Evolutionary conservation across 2,329 filamentous ascomycete species (phyloP), one percentile per base, ranked within the genome.

Genomic region (Aureobasidium vineae): DNA sequence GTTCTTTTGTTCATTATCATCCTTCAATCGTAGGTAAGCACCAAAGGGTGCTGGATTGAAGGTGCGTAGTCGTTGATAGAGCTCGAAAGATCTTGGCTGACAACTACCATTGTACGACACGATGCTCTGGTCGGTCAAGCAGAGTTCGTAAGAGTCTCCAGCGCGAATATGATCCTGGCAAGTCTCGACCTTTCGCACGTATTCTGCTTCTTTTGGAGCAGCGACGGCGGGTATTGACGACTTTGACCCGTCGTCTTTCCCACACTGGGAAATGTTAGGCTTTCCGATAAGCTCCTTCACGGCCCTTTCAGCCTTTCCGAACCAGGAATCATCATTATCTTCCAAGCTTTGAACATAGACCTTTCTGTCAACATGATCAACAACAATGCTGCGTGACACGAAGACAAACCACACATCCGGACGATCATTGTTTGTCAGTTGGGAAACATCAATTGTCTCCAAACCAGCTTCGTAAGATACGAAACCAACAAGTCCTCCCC

Each of bases 71-170:
- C 84, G 82, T 52, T 85, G 85, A 79, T 93, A 96, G 33, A 96
- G 81, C 5, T 84, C 77, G 90, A 91, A 96, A 70, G 77, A 74
- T 54, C 70, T 67, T 56, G 69, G 75, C n/a, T n/a, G 33, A 11
- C 21, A 23, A 23, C 69, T 59, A 40, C 70, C 66, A 4, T 67
- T 23, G 47, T 70, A 79, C 23, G 75, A 83, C 70, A 95, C 85
- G 41, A 81, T 83, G 13, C 90, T 92, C 75, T 91, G 88, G 57
- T 87, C 88, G 0, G 91, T 96, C 8, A 96, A 83, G 71, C 91
- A 96, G 7, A 96, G 83, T 74, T 96, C 92, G 75, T 96, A 96
- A 0, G 91, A 92, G 69, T 93, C 87, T 16, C 92, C 92, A 0
- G 88, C 54, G 7, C 54, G 31, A 21, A 66, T 66, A 38, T 52